Evolutionary conservation across 495 filamentous ascomycete genomes (phyloP), one percentile per base, ranked within the genome.

Genomic region (Chaetomidium leptoderma): DNA sequence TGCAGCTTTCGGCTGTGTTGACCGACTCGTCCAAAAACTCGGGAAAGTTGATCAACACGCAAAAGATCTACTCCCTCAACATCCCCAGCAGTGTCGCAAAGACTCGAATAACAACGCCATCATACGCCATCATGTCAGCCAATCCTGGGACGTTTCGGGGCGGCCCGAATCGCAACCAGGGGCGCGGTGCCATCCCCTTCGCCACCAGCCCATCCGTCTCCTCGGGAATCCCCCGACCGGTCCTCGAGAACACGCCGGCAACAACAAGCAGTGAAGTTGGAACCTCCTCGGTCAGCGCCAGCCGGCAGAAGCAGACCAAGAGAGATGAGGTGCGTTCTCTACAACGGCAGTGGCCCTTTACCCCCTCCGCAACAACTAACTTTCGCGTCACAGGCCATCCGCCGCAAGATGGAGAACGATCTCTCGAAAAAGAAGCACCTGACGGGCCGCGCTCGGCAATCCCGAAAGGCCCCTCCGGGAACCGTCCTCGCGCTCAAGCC

Each of bases 371-470:
- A 10, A 49, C 27, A 13, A 21, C 75, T 73, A 56, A 75, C 61
- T 64, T 49, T 19, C 42, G 16, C 32, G 4, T 19, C 5, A 5
- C 66, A 98, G 93, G 93, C 93, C 39, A 97, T 99, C 71, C 89
- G 93, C 62, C 86, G 86, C 61, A 97, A 95, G 78, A 83, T 97
- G 81, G 93, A 97, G 79, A 90, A 82, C 65, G 93, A 99, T 71
- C 90, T 99, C 78, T 93, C 82, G 81, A 98, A 97, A 74, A 97
- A 97, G 80, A 96, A 88, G 74, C 85, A 91, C 60, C 76, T 83
- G 42, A 82, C 85, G 53, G 76, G 82, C 55, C 86, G 91, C 58
- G 83, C 91, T 44, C 83, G 91, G 59, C 86, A 87, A 59, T 89
- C 87, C 45, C 85, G 92, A 65, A 97, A 96, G 77, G 91, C 95